Percentiles rank a stretch among this genome's conserved stretches.
Conservation (phyloP, 805 yeast species). For the Barnettozyma populi region DNA sequence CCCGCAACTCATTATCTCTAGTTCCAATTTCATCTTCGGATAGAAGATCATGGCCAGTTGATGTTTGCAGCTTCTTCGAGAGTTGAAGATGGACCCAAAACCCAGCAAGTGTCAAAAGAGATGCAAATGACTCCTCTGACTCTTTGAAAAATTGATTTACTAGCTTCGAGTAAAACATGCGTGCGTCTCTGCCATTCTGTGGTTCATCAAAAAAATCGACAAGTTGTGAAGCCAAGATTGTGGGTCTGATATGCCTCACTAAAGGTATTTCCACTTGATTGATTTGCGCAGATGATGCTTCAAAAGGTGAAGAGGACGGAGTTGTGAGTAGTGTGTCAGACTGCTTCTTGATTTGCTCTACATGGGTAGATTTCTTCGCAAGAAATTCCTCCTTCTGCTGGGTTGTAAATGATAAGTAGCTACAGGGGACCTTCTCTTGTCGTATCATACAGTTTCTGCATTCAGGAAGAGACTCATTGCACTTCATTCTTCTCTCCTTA, state of each 20-base stretch:
- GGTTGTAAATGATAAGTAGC: conserved; percentile 20
- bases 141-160: conserved; percentile 8
- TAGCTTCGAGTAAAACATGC: conserved; percentile 12
- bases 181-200: neutral
- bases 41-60: neutral
- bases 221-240: conserved; percentile 11
- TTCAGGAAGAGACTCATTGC: conserved; percentile 45
- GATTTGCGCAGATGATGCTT: neutral
- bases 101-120: conserved; percentile 9
- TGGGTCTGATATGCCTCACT: conserved; percentile 11
- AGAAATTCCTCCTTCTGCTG: conserved; percentile 17
- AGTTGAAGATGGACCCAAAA: conserved; percentile 19
- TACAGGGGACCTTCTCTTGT: conserved; percentile 23
- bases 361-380: conserved; percentile 5
- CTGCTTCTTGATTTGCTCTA: neutral
- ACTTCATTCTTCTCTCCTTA: conserved; percentile 45
- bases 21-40: conserved; percentile 3
- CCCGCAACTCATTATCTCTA: conserved; percentile 1
- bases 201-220: conserved; percentile 13
- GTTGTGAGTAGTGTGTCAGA: conserved; percentile 1
- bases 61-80: conserved; percentile 9
- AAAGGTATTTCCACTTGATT: conserved; percentile 3
- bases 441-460: conserved; percentile 38
- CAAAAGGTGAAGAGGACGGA: conserved; percentile 4
- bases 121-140: neutral